Evolutionary conservation across 768 basidiomycete genomes (phyloP), one percentile per base, ranked within the genome.

Genomic region (Leccinum pellstonianum): DNA sequence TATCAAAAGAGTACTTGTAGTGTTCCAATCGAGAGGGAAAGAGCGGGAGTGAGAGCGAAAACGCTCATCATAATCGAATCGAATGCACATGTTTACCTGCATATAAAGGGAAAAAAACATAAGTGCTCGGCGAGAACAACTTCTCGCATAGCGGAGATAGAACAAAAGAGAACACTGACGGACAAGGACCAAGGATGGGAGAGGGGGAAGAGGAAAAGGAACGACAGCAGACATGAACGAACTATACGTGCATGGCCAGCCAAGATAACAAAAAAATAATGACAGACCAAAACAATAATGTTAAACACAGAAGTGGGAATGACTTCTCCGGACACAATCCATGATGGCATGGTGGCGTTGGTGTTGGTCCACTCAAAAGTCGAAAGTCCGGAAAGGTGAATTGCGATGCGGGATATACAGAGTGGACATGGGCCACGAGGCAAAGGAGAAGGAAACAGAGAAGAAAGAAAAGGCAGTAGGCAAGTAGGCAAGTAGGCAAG

Each of bases 281-380:
- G 61, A 58, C 61, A 58, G 66, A 62, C 58, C 61, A 59, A 55
- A 54, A 58, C 61, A 73, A 73, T 71, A 71, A 75, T 58, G 60
- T 71, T 74, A 73, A 64, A 48, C 66, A 73, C 63, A 65, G 67
- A 59, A 48, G 60, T 64, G 60, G 55, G 55, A 60, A 59, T 60
- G 62, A 41, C 41, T n/a, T 8, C 43, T 19, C 43, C 5, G n/a
- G 10, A 43, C 10, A 19, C n/a, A 43, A 19, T 43, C 10, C 27
- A 29, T 29, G 27, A 43, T 43, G 60, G 62, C 63, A 55, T 61
- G 33, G 52, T 57, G 56, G 14, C 57, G 52, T 48, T 49, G 43
- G 17, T 59, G 52, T 51, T 49, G 43, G 70, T 64, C 65, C 60
- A 53, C 48, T 66, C 61, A 63, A 64, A 53, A 56, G 23, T 48